These are phyloP conservation scores for Fusarium citri DNA, from an alignment of 2,329 filamentous ascomycete genomes.

Conservation along the genomic window DNA sequence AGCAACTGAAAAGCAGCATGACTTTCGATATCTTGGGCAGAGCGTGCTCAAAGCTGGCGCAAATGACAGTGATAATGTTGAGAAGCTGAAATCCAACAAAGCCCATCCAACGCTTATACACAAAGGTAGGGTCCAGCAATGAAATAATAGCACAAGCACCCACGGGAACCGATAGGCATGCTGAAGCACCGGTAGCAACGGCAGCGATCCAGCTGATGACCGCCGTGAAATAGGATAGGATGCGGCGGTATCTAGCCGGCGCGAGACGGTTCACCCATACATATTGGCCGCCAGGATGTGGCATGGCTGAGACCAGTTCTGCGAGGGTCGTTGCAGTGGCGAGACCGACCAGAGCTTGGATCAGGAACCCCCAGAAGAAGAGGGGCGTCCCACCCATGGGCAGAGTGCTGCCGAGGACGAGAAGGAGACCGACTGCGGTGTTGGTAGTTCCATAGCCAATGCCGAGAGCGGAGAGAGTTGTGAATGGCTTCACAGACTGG, in stretches of 20 bases:
- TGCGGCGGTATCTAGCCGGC: background rate
- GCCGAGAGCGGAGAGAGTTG: conserved; percentile 1
- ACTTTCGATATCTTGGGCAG: background rate
- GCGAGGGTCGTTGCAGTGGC: conserved; percentile 5
- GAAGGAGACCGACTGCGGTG: conserved; percentile 6
- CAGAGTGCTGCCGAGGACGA: conserved; percentile 8
- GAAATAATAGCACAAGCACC: conserved; percentile 7
- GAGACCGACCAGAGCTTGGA: background rate
- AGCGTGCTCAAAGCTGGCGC: conserved; percentile 2
- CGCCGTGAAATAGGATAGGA: background rate
- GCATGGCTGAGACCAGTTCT: conserved; percentile 4
- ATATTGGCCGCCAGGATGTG: conserved; percentile 9
- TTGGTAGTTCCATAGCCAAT: conserved; percentile 19
- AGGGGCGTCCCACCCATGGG: conserved; percentile 12
- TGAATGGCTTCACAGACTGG: conserved; percentile 8
- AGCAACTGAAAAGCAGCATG: conserved; percentile 2
- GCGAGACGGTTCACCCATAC: conserved; percentile 6
- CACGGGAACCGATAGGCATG: background rate
- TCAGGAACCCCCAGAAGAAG: conserved; percentile 9
- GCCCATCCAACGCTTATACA: conserved; percentile 5
- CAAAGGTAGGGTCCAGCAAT: background rate
- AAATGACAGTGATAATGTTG: background rate
- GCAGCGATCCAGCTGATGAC: conserved; percentile 3
- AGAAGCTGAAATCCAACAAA: conserved; percentile 10
- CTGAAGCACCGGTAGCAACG: conserved; percentile 2